Percentiles rank a stretch among this genome's conserved stretches.
Conservation (phyloP, 306 rosid genomes). For the Oemleria cerasiformis region DNA sequence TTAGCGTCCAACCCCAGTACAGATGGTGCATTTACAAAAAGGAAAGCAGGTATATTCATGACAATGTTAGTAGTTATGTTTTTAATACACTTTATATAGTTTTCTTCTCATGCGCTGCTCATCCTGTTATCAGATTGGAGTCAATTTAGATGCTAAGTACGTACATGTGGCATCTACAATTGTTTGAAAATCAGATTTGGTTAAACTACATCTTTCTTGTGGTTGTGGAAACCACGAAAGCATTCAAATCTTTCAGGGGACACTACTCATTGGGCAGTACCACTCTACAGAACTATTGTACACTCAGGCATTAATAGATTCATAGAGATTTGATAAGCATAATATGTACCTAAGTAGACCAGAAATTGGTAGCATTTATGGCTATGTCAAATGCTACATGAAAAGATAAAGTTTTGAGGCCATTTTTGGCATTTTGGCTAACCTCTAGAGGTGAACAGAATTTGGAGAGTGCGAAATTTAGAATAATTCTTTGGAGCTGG, state of each 20-base stretch:
- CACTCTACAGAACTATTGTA: not conserved
- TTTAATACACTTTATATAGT: conserved; percentile 6
- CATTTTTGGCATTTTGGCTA: not conserved
- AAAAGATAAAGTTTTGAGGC: not conserved
- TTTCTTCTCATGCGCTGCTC: not conserved
- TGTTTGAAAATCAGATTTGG: not conserved
- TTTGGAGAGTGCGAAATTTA: not conserved
- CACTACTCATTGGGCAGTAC: not conserved
- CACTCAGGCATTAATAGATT: not conserved
- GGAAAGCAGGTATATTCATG: conserved; percentile 71
- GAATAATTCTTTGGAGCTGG: not conserved
- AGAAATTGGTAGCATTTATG: not conserved
- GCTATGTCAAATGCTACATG: not conserved
- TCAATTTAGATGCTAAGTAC: conserved; percentile 6
- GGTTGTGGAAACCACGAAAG: conserved; percentile 1
- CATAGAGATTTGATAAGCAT: not conserved
- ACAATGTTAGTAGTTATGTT: not conserved
- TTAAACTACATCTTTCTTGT: conserved; percentile 10
- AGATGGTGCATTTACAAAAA: conserved; percentile 54
- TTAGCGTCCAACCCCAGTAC: conserved; percentile 26
- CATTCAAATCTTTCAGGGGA: not conserved
- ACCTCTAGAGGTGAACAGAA: not conserved
- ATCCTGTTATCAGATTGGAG: not conserved
- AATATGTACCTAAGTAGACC: not conserved
- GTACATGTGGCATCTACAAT: not conserved